Evolutionary conservation across 2,329 filamentous ascomycete species (phyloP), one percentile per base, ranked within the genome.

Genomic region (Colletotrichum musicola): DNA sequence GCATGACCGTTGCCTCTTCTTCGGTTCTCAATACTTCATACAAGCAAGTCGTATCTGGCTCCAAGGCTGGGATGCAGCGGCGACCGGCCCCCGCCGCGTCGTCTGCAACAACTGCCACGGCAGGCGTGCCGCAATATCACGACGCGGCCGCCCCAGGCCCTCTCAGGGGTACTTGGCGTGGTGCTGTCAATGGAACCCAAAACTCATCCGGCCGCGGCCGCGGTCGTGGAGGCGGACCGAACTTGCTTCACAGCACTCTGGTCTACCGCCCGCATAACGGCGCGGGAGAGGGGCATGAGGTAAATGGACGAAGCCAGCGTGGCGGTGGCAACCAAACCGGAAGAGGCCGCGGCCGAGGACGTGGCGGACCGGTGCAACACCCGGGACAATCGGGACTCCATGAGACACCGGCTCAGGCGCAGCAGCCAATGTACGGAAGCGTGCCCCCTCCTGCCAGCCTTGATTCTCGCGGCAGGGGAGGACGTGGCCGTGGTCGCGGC

Each of bases 1-100:
- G 96, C 60, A 95, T 96, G 78, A 98, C 96, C 0, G 94, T 99
- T 4, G 89, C 94, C 2, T 89, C 92, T 6, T 92, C 92, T n/a
- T 92, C 93, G 0, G 94, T 98, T 2, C 86, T 99, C 40, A 99
- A 99, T 81, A 84, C 97, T 64, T 91, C 91, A 1, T 86, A 95
- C 75, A 91, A 88, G 74, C 96, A 99, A 81, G 87, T 97, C 20
- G 84, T 97, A 49, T 91, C 89, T 69, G 86, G 87, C 68, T 89
- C 92, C 58, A 88, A 88, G 77, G 84, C 87, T 49, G 81, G 83
- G 60, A 76, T 84, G 75, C 86, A 88, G 70, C 88, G 87, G 72
- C 84, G 84, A 51, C 83, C 83, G 9, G 77, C 80, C 72, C 79
- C 76, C 47, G 10, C 30, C 4, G 74, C 82, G 16, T 84, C 87